Evolutionary conservation across 2,329 filamentous ascomycete species (phyloP), one percentile per base, ranked within the genome.

Genomic region (Bertia moriformis): DNA sequence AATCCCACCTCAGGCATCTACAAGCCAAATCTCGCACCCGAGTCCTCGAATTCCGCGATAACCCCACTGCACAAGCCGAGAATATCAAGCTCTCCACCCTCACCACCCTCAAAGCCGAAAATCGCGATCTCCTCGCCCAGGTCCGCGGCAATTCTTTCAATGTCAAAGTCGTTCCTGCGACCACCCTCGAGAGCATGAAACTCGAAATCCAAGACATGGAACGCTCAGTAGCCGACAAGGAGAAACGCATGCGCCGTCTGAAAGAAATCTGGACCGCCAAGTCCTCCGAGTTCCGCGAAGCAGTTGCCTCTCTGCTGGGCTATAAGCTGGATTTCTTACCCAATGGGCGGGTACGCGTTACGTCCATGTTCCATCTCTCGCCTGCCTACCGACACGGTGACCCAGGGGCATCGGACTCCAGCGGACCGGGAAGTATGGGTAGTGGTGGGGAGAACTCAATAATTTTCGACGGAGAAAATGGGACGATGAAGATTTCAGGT

Each of bases 401-500:
- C 15, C 12, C 32, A 13, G 17, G 15, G 10, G 32, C 32, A 7
- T 35, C 32, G 10, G 32, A 35, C 32, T 35, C 32, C 15, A 7
- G 32, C 7, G 32, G 32, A 7, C 32, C 32, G 7, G 32, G 32
- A 7, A 35, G 32, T 15, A 35, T 35, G 32, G 32, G 32, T 54
- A 75, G 83, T 40, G 78, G 83, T 51, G 75, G 85, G 54, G 77
- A 81, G 56, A 79, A 80, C 48, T 76, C 71, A 41, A 79, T 82
- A 43, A 76, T 94, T 0, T 95, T 95, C 56, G 87, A 94, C 58
- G 87, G 87, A 39, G 87, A 95, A 61, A 78, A 83, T 42, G 91
- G 89, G 4, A 95, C 88, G 1, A 98, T 98, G 91, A 98, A 98
- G 68, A 83, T 98, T 41, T 84, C 81, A 22, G 91, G 91, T 1